Conservation (phyloP, 2,329 filamentous ascomycete species). For the Sclerotinia sclerotiorum region DNA sequence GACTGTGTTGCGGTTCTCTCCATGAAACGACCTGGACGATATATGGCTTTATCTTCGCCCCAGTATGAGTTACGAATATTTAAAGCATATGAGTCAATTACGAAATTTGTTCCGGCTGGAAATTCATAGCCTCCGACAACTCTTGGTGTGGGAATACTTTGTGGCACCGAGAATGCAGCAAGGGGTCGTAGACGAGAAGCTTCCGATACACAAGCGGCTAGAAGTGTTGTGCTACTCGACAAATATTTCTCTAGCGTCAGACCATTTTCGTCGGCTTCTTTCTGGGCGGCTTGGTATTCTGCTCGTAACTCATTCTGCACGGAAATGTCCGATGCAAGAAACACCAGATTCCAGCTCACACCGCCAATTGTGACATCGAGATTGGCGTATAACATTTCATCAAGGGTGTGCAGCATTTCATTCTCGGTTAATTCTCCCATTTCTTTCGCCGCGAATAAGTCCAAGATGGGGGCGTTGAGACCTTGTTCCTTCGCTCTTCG, state of each 20-base stretch:
- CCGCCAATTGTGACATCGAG: slow-evolving; percentile 48
- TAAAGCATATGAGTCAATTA: slow-evolving; percentile 48
- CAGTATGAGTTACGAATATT: slow-evolving; percentile 45
- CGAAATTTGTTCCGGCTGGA: slow-evolving; percentile 44
- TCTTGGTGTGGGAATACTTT: slow-evolving; percentile 43
- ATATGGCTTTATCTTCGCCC: slow-evolving; percentile 42
- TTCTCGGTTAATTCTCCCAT: slow-evolving; percentile 34
- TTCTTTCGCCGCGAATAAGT: slow-evolving; percentile 31
- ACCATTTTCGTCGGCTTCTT: slow-evolving; percentile 7
- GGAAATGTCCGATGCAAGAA: slow-evolving; percentile 43
- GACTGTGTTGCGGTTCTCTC: slow-evolving; percentile 26
- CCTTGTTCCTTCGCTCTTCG: slow-evolving; percentile 22
- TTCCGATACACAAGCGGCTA: slow-evolving; percentile 45
- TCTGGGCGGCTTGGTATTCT: slow-evolving; percentile 2
- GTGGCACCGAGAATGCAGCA: slow-evolving; percentile 45
- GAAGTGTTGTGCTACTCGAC: slow-evolving; percentile 32
- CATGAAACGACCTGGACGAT: slow-evolving; percentile 41
- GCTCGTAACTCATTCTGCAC: slow-evolving; percentile 34
- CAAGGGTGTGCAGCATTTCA: slow-evolving; percentile 46
- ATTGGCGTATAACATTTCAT: slow-evolving; percentile 50
- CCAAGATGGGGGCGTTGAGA: slow-evolving; percentile 11
- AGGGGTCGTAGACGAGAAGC: slow-evolving; percentile 33
- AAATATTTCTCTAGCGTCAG: slow-evolving; percentile 35
- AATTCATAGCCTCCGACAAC: slow-evolving; percentile 42
- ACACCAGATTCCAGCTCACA: slow-evolving; percentile 47